Evolutionary conservation across 768 basidiomycete species (phyloP), one percentile per base, ranked within the genome.

Genomic region (Naganishia kalamii): DNA sequence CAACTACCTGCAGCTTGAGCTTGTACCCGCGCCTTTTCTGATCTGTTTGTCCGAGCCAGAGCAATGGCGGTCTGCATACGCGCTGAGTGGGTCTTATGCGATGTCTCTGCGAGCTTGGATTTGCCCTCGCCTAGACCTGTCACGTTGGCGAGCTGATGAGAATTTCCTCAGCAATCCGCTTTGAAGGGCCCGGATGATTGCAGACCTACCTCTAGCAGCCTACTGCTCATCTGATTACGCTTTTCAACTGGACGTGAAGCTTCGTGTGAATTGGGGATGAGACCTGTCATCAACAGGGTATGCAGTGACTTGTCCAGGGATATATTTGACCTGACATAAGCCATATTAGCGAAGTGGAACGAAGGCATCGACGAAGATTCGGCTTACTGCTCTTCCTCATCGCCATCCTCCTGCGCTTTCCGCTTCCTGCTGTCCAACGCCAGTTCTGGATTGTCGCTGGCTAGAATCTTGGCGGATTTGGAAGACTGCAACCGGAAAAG

Each of bases 301-400:
- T 79, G 78, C 4, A 79, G 69, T 8, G 77, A 72, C 62, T 76
- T 75, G 70, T 79, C 78, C 19, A 79, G 71, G n/a, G 70, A 65
- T 0, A 71, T 61, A 60, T 79, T 77, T 32, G 72, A 68, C 62
- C 75, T 76, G 68, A 62, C 48, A 13, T 29, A 40, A 13, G 12
- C n/a, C n/a, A 2, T 32, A 32, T 62, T 12, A 48, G 57, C 46
- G 2, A 15, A 4, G 11, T 32, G 13, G 11, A 0, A 5, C 7
- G 4, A 8, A 47, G 2, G 3, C 12, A 33, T 2, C 25, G 41
- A 32, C n/a, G n/a, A 40, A 2, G 13, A 4, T 1, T 43, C 4
- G 12, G 48, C 60, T 48, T 37, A 74, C 71, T 69, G 70, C 43
- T 76, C 75, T n/a, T 75, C 74, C 10, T 68, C 69, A 1, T 67